Evolutionary conservation across 2,329 filamentous ascomycete genomes (phyloP).

Genomic region (Coniochaeta hoffmannii): DNA sequence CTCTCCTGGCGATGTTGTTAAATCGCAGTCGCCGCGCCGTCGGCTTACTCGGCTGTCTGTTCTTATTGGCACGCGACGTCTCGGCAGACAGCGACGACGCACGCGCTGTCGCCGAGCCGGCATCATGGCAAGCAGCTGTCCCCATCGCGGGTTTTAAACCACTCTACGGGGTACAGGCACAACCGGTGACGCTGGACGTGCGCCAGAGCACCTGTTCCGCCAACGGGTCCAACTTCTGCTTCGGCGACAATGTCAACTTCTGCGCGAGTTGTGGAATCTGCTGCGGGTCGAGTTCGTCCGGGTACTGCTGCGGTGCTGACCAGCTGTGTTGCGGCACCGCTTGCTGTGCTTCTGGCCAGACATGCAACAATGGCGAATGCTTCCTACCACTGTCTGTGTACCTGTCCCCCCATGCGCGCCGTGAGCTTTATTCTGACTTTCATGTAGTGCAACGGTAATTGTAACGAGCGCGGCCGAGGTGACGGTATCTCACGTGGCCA

Average conservation of each 20-base stretch:
- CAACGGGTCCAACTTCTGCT: slow-evolving; percentile 26
- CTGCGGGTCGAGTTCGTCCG: slow-evolving; percentile 13
- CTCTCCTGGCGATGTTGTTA: neutral
- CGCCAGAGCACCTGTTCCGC: slow-evolving; percentile 17
- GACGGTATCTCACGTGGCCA: slow-evolving; percentile 8
- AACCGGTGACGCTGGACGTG: slow-evolving; percentile 8
- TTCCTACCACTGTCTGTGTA: slow-evolving; percentile 5
- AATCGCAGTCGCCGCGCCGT: neutral
- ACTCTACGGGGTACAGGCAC: slow-evolving; percentile 11
- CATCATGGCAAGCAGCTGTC: slow-evolving; percentile 10
- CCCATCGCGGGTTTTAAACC: slow-evolving; percentile 10
- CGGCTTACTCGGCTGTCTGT: neutral
- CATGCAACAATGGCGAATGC: slow-evolving; percentile 20
- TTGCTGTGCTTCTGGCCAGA: slow-evolving; percentile 22
- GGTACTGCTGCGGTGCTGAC: slow-evolving; percentile 18
- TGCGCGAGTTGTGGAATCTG: slow-evolving; percentile 22
- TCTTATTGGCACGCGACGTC: neutral
- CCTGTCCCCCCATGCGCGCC: neutral
- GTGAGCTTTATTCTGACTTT: neutral
- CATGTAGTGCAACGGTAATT: slow-evolving; percentile 10
- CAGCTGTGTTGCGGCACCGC: slow-evolving; percentile 20
- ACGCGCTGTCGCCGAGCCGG: neutral
- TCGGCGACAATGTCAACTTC: slow-evolving; percentile 17
- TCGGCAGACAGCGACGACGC: neutral
- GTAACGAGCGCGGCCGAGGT: slow-evolving; percentile 2